Evolutionary conservation across 108 stramenopile species (phyloP), one percentile per base, ranked within the genome.

Genomic region (Cyclostephanos tholiformis): DNA sequence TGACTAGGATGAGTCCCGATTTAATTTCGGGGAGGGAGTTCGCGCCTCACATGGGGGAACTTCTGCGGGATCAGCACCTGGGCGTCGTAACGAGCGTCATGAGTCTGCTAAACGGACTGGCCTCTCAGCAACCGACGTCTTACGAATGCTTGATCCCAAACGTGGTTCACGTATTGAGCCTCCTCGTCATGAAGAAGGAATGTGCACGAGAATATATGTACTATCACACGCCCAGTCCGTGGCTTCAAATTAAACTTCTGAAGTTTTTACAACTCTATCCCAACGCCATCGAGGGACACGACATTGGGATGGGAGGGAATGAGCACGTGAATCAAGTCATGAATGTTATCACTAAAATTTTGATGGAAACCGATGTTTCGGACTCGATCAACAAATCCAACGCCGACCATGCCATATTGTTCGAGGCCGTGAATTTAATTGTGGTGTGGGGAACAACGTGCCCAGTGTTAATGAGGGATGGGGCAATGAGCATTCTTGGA

Each of bases 311-410:
- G 58, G 83, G 76, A 56, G 86, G 86, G 19, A 83, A 89, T 26
- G 78, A 91, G 2, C 88, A 95, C 66, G 78, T 91, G 48, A 76
- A 78, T 13, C 92, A 94, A 69, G 84, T 99, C 8, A 81, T 86
- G 50, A 89, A 87, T 52, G 89, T 94, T 44, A 88, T 99, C 26
- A 86, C 89, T 2, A 89, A 89, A 64, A 96, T 97, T 75, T 63
- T 97, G 61, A 91, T 90, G 29, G 94, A 94, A 71, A 96, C 96
- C 8, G 91, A 93, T 44, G 94, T 98, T 4, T 94, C 92, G 29
- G 94, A 96, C 44, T 91, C 89, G 23, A 96, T 97, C 65, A 99
- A 99, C 84, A 97, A 97, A 75, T 96, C 91, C 53, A 99, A 97
- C 71, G 98, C 97, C 41, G 96, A 97, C 73, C 96, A 99, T 74